phyloP scores from a whole-genome alignment of 2,329 filamentous ascomycete genomes.

The Trichoderma atrobrunneum region DNA sequence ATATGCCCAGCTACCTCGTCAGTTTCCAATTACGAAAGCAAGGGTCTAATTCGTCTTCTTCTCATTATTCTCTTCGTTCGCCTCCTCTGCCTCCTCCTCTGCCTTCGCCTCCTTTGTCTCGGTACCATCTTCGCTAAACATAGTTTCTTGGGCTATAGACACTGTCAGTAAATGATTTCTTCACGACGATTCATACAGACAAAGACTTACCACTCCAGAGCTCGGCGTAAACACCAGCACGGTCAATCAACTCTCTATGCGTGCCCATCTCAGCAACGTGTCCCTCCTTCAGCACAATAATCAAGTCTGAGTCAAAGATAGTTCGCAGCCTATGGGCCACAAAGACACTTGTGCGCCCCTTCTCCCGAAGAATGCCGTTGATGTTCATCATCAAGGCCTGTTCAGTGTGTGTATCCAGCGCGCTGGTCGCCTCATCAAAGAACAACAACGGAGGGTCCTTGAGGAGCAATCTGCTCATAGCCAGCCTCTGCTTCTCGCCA shows the following conservation, averaged over 20 bases:
- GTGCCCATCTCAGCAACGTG: constrained; percentile 85
- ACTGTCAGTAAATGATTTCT: neutral
- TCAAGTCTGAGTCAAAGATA: constrained; percentile 89
- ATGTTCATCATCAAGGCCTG: constrained; percentile 88
- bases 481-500: constrained; percentile 88
- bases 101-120: constrained; percentile 36
- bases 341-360: constrained; percentile 86
- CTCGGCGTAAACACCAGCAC: constrained; percentile 77
- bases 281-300: constrained; percentile 85
- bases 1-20: neutral
- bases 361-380: constrained; percentile 86
- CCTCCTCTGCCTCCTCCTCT: constrained; percentile 26
- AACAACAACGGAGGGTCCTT: constrained; percentile 90
- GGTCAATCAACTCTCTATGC: constrained; percentile 78
- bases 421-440: constrained; percentile 93
- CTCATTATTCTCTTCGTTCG: constrained; percentile 23
- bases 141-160: constrained; percentile 58
- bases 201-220: constrained; percentile 74
- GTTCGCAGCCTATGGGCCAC: constrained; percentile 89
- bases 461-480: constrained; percentile 76
- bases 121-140: constrained; percentile 49
- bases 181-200: neutral
- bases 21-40: neutral
- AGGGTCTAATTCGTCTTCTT: constrained; percentile 22
- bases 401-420: constrained; percentile 90